Conservation (phyloP, 192 early-diverging fungal genomes). For the Backusella tuberculispora region DNA sequence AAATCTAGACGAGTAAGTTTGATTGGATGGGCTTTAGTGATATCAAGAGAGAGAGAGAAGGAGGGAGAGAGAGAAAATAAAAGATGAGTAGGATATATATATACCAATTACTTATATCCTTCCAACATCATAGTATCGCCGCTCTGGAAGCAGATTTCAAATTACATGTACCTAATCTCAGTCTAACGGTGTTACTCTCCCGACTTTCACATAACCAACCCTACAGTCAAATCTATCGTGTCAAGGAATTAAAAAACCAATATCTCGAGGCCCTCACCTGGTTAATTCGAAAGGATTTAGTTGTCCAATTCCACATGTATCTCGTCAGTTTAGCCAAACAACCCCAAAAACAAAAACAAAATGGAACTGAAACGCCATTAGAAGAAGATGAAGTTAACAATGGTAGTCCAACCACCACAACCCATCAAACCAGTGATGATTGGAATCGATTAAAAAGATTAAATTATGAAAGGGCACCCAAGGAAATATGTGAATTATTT, state of each 20-base stretch:
- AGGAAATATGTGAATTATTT: conserved; percentile 59
- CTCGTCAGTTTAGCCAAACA: conserved; percentile 60
- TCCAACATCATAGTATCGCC: conserved; percentile 23
- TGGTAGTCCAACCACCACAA: conserved; percentile 36
- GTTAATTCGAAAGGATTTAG: conserved; percentile 73
- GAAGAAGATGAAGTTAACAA: conserved; percentile 15
- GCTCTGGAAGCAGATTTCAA: conserved; percentile 60
- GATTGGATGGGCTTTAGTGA: not conserved
- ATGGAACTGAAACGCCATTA: not conserved
- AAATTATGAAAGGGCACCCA: conserved; percentile 56
- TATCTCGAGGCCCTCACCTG: conserved; percentile 86
- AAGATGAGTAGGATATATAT: not conserved
- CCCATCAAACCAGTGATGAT: conserved; percentile 16
- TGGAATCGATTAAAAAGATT: conserved; percentile 49
- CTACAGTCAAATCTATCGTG: conserved; percentile 52
- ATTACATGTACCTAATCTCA: conserved; percentile 56
- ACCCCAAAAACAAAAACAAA: not conserved
- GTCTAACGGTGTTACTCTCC: conserved; percentile 60
- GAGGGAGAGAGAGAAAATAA: not conserved
- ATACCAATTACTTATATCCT: not conserved
- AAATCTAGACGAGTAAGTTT: conserved; percentile 57
- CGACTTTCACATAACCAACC: conserved; percentile 63
- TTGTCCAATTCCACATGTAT: conserved; percentile 86
- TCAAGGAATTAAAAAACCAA: conserved; percentile 65
- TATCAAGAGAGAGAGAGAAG: not conserved